Conservation (phyloP, 768 basidiomycete species). For the Lactifluus hygrophoroides region DNA sequence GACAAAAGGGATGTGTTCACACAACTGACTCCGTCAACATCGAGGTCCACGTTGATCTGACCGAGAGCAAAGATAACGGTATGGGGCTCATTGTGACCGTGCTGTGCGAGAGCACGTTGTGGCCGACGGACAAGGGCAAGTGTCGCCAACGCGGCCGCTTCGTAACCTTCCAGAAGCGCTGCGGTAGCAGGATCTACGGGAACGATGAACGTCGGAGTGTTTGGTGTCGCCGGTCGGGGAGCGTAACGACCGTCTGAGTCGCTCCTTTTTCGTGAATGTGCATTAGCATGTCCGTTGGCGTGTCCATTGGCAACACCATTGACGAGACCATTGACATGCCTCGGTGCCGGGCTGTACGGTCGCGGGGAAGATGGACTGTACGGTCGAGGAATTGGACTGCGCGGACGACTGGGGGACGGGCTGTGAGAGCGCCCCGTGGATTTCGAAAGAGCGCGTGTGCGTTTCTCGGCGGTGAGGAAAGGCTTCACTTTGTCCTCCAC, state of each 20-base stretch:
- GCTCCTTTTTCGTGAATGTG: conserved; percentile 25
- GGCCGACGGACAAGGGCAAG: conserved; percentile 53
- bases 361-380: conserved; percentile 7
- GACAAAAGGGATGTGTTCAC: conserved; percentile 58
- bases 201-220: conserved; percentile 12
- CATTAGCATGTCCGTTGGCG: conserved; percentile 30
- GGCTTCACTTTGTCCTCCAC: conserved; percentile 49
- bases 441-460: conserved; percentile 21
- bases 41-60: conserved; percentile 32
- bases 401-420: neutral
- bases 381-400: neutral
- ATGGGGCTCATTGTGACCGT: conserved; percentile 47
- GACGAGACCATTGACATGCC: conserved; percentile 24
- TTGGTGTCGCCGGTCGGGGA: conserved; percentile 19
- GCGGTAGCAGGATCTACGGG: conserved; percentile 22
- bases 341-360: neutral
- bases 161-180: conserved; percentile 49
- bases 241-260: conserved; percentile 23
- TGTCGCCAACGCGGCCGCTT: conserved; percentile 58
- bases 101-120: conserved; percentile 43
- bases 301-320: conserved; percentile 4
- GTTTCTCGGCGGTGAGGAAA: conserved; percentile 47
- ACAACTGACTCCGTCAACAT: conserved; percentile 52
- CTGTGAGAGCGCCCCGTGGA: neutral
- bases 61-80: conserved; percentile 72